Base-by-base conservation (phyloP, 345 rosid species). In the Boechera retrofracta region DNA sequence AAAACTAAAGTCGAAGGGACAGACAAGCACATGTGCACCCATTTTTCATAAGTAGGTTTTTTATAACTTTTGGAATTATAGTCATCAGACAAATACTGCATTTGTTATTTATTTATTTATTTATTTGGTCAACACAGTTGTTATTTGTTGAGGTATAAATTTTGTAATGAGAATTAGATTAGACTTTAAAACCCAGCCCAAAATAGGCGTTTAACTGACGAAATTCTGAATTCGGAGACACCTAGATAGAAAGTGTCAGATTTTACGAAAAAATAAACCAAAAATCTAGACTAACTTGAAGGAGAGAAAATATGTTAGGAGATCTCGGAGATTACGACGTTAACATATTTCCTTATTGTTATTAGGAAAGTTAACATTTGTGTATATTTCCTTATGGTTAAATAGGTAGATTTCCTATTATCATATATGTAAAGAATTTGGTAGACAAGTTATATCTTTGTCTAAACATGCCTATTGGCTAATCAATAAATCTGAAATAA, bases 11-110 rank as follows among this genome's bases (percentile, higher is more conserved):
- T 41, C 9, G 66, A 51, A 69, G 56, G 57, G 42, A 64, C 71
- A 64, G 56, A 76, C 70, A 61, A 42, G 75, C 64, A 42, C 80
- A 76, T 76, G 70, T 76, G 80, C 69, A 69, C 35, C 64, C 64
- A 53, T 10, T 21, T 62, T 4, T 41, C 53, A 42, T 45, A 44
- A 54, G 10, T 39, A 33, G 32, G 38, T 8, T 60, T 8, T 60
- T 5, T 1, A 18, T 11, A 42, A 29, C 57, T 38, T 72, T 63
- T 63, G 21, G 53, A 52, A 16, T 31, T 38, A n/a, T 60, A 39
- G n/a, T 24, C 38, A 69, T 54, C 24, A 69, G 3, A 69, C 56
- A n/a, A 54, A 39, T 55, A 26, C 63, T 38, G 18, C 53, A 41
- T 53, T 69, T 18, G 24, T n/a, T 29, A 29, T 11, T 51, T 51